A percentile compares a stretch with the other conserved stretches of the same genome.
These are phyloP conservation scores for Cymbidium sinense DNA, from an alignment of 106 monocot genomes.

Conservation along the genomic window DNA sequence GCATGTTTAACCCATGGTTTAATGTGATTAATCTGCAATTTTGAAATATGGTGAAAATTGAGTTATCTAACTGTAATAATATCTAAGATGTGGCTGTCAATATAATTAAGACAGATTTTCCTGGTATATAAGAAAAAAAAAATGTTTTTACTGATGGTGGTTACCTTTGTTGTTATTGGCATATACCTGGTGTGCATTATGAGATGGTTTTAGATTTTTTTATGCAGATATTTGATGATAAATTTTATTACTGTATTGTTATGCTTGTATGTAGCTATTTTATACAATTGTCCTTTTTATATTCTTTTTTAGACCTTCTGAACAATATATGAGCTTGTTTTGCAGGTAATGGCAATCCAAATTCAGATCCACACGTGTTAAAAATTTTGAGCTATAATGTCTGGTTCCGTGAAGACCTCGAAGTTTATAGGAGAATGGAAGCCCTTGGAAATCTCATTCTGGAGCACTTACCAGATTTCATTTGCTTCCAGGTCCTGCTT, in stretches of 20 bases:
- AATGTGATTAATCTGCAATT: background rate
- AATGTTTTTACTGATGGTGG: background rate
- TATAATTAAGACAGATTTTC: background rate
- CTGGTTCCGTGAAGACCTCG: slow-evolving; percentile 94
- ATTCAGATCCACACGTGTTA: slow-evolving; percentile 8
- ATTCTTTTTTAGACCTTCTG: background rate
- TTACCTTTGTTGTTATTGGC: background rate
- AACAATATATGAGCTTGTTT: background rate
- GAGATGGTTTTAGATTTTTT: background rate
- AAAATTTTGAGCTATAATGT: slow-evolving; percentile 88
- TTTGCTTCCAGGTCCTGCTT: slow-evolving; percentile 71
- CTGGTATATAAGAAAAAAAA: background rate
- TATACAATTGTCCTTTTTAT: background rate
- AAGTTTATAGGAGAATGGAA: slow-evolving; percentile 72
- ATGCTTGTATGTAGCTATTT: background rate
- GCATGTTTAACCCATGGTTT: background rate
- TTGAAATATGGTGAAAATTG: background rate
- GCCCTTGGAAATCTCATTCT: slow-evolving; percentile 70
- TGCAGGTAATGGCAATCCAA: slow-evolving; percentile 7
- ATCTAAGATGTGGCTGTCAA: background rate
- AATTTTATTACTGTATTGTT: background rate
- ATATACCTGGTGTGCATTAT: background rate
- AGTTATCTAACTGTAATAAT: background rate
- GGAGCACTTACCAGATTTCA: slow-evolving; percentile 60
- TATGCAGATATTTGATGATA: background rate